Base-by-base conservation (phyloP, 768 basidiomycete genomes). In the Trametes gibbosa region DNA sequence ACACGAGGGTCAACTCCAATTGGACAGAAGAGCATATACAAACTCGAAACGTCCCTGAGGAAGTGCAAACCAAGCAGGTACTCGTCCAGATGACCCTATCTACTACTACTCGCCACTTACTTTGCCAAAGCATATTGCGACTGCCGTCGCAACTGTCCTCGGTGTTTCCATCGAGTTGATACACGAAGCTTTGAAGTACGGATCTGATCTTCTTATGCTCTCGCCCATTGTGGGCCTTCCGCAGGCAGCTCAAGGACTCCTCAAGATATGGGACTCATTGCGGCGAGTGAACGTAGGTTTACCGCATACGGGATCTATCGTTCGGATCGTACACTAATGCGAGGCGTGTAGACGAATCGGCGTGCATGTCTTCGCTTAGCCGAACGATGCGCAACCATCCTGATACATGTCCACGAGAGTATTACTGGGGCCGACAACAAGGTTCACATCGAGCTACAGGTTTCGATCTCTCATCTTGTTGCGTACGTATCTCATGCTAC, bases 361-460 rank as follows among this genome's bases (percentile, higher is more conserved):
- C 72, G 86, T 16, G 80, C 82, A 1, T 89, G 86, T 65, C 75
- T 91, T 27, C 84, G 87, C 12, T 77, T 91, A 6, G 87, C 87
- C 0, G 84, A 88, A 63, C 82, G 87, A 32, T 90, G 87, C 61
- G 89, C 89, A 0, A 82, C 82, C 16, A 80, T 86, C 17, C 76
- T 91, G 2, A 72, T 84, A n/a, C 79, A 81, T 12, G 79, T 91
- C 7, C 78, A 83, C 0, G 78, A 81, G 27, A 87, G 89, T 56
- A 76, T 90, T 0, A 64, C 74, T 2, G 79, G 82, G 19, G 84
- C 85, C 0, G 86, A 85, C 0, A 73, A 76, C 51, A 63, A 72
- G 1, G 79, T 86, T 1, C 73, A 74, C 1, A 66, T 32, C 29
- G 10, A 32, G 10, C 29, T 32, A 32, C 29, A 32, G 10, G 10